phyloP scores from a whole-genome alignment of 2,329 filamentous ascomycete genomes.

The Colletotrichum tabaci region DNA sequence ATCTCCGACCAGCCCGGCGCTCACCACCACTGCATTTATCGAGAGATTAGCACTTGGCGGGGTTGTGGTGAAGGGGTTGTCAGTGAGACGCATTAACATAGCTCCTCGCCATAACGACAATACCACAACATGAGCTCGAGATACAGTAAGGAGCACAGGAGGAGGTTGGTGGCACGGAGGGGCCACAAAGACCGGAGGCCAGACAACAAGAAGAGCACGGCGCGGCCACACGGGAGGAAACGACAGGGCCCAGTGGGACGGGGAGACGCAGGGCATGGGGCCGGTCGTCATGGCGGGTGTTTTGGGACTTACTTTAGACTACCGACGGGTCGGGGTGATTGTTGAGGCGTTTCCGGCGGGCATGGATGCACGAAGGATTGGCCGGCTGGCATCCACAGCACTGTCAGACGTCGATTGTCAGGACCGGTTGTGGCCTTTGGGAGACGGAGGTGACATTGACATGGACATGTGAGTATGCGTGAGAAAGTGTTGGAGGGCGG shows the following conservation, averaged over 20 bases:
- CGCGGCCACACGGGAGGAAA: constrained; percentile 14
- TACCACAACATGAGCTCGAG: not conserved
- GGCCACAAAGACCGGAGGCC: constrained; percentile 14
- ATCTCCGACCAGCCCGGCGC: constrained; percentile 35
- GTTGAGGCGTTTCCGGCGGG: constrained; percentile 32
- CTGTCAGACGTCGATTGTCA: constrained; percentile 24
- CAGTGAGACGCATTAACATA: too few species aligned
- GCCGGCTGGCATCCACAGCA: constrained; percentile 25
- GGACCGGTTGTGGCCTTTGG: constrained; percentile 9
- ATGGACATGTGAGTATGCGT: constrained; percentile 13
- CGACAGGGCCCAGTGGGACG: constrained; percentile 30
- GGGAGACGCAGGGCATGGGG: constrained; percentile 32
- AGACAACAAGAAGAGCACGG: constrained; percentile 9
- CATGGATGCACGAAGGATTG: constrained; percentile 9
- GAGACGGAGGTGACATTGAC: constrained; percentile 13
- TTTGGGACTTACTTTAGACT: constrained; percentile 38
- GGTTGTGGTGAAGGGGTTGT: not conserved
- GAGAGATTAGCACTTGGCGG: not conserved
- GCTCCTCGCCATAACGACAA: not conserved
- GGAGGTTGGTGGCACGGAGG: not conserved
- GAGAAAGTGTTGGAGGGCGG: constrained; percentile 2
- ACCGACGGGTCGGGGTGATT: constrained; percentile 21
- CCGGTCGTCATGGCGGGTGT: constrained; percentile 29
- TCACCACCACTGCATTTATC: not conserved
- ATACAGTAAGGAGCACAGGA: not conserved